Evolutionary conservation across 2,329 filamentous ascomycete genomes (phyloP).

Genomic region (Aspergillus quadrilineatus): DNA sequence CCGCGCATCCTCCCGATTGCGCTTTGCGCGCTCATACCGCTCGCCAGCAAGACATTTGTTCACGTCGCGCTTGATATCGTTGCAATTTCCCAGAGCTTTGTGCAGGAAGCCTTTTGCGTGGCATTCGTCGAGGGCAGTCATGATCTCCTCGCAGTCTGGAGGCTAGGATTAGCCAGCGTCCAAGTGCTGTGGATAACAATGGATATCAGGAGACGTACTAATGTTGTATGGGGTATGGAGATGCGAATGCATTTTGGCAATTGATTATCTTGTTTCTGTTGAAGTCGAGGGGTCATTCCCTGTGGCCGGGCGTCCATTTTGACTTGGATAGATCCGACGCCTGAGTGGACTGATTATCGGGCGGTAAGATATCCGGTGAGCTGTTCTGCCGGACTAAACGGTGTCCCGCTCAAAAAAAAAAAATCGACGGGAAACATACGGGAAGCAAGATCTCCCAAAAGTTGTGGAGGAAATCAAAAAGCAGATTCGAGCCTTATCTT

Average conservation of each 20-base stretch:
- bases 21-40: conserved; percentile 71
- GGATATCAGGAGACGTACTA: conserved; percentile 56
- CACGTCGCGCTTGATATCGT: conserved; percentile 76
- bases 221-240: conserved; percentile 88
- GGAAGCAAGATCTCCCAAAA: neutral
- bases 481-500: conserved; percentile 1
- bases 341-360: neutral
- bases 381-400: conserved; percentile 23
- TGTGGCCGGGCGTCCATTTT: too few species aligned
- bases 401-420: conserved; percentile 28
- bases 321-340: neutral
- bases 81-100: conserved; percentile 90
- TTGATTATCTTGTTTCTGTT: neutral
- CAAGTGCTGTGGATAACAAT: neutral
- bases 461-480: conserved; percentile 10
- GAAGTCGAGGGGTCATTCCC: too few species aligned
- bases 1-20: conserved; percentile 70
- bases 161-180: conserved; percentile 6
- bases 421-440: neutral
- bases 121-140: conserved; percentile 91
- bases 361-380: conserved; percentile 3
- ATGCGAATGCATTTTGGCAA: conserved; percentile 84
- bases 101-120: conserved; percentile 88
- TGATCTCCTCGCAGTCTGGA: conserved; percentile 89
- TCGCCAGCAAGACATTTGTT: conserved; percentile 81